Evolutionary conservation across 2,329 filamentous ascomycete genomes (phyloP).

Genomic region (Aspergillus chevalieri): DNA sequence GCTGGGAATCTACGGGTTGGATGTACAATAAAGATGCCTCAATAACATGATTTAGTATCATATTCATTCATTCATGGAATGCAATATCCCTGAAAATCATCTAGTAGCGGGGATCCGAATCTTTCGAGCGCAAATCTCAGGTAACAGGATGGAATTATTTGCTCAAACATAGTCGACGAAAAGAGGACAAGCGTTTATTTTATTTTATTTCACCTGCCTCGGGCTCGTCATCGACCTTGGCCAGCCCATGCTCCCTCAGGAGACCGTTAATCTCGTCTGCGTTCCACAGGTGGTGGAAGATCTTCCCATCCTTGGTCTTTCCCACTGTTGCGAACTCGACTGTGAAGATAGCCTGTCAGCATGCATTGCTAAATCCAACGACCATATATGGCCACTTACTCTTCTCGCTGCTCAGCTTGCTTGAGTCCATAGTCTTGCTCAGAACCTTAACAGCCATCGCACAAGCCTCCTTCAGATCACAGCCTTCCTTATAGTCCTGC

Average conservation of each 20-base stretch:
- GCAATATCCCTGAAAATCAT: background rate
- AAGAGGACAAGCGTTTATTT: conserved; percentile 20
- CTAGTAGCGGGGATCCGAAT: background rate
- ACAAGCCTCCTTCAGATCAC: conserved; percentile 90
- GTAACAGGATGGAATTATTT: conserved; percentile 21
- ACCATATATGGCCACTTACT: conserved; percentile 54
- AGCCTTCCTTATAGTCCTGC: conserved; percentile 99
- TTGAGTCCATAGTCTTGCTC: conserved; percentile 99
- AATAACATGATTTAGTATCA: conserved; percentile 3
- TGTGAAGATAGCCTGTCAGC: conserved; percentile 35
- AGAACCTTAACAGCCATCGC: conserved; percentile 96
- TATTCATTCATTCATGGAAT: conserved; percentile 3
- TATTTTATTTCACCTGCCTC: conserved; percentile 50
- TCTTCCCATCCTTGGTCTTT: conserved; percentile 87
- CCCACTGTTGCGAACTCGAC: conserved; percentile 98
- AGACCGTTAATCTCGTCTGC: conserved; percentile 93
- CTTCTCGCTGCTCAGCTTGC: conserved; percentile 98
- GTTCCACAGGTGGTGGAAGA: conserved; percentile 96
- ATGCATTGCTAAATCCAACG: background rate
- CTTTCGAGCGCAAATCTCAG: conserved; percentile 1
- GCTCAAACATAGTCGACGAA: conserved; percentile 16
- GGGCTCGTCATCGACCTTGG: conserved; percentile 67
- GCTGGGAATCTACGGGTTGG: no score
- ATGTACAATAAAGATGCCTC: conserved; percentile 8
- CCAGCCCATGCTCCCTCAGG: conserved; percentile 90